Base-by-base conservation (phyloP, 768 basidiomycete species). In the Mycena maculata region DNA sequence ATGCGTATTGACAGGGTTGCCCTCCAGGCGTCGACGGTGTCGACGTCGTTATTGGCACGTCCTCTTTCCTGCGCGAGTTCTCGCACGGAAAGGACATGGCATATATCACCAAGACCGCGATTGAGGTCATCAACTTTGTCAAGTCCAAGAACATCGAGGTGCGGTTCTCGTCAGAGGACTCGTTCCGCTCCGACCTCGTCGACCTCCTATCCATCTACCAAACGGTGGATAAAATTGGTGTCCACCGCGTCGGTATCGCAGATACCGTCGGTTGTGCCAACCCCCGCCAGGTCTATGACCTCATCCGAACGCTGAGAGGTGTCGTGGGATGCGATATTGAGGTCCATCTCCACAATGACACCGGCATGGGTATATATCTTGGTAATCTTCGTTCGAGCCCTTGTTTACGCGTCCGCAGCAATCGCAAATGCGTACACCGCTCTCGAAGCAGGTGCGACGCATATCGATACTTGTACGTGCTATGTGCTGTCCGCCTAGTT, bases 41-140 rank as follows among this genome's bases (percentile, higher is more conserved):
- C 68, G 97, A 99, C 79, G 95, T 99, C 72, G 98, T 99, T 79
- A 99, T 99, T 70, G 97, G 98, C 38, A 99, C 98, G 11, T 98
- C 96, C 12, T 98, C 96, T 44, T 99, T 98, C 92, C 90, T 99
- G 54, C 92, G 97, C 73, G 96, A 99, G 83, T 98, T 99, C 88
- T 98, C 97, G 28, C 98, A 99, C 79, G 98, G 98, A 76, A 99
- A 99, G 88, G 98, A 99, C 80, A 99, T 99, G 95, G 84, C 94
- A 49, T 99, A 98, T 84, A 99, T 99, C 84, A 97, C 97, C 85
- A 98, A 96, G 83, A 93, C 95, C 41, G 97, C 97, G 66, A 95
- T 98, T 74, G 96, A 98, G 79, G 98, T 99, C 73, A 99, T 99
- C 82, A 89, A 97, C 74, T 99, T 92, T 74, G 97, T 99, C 88